These are phyloP conservation scores for Sporothrix euskadiensis DNA, from an alignment of 2,329 filamentous ascomycete species.

Conservation along the genomic window DNA sequence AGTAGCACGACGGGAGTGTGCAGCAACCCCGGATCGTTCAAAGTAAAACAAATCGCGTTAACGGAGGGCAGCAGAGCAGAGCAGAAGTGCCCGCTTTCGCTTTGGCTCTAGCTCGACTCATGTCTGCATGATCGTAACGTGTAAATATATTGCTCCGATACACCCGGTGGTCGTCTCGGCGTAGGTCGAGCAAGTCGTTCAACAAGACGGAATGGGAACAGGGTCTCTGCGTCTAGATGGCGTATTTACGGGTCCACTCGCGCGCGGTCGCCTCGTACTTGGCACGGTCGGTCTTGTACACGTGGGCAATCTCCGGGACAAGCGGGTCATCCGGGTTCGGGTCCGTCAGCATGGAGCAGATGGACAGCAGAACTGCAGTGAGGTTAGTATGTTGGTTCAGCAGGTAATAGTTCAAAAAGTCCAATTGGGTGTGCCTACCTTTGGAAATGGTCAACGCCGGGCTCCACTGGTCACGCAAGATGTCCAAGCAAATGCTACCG, in stretches of 20 bases:
- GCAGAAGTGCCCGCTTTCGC: not conserved
- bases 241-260: constrained; percentile 99
- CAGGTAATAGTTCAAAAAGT: no score
- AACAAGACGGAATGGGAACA: not conserved
- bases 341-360: constrained; percentile 99
- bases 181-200: not conserved
- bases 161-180: not conserved
- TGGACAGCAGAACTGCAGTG: constrained; percentile 81
- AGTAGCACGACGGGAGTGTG: not conserved
- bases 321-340: constrained; percentile 98
- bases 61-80: not conserved
- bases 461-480: constrained; percentile 98
- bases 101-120: not conserved
- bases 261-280: constrained; percentile 94
- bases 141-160: not conserved
- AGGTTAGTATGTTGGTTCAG: not conserved
- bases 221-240: constrained; percentile 61
- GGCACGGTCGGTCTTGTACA: constrained; percentile 98
- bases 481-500: constrained; percentile 98
- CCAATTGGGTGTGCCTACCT: constrained; percentile 57
- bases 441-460: constrained; percentile 98
- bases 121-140: not conserved
- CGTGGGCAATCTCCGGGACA: constrained; percentile 97
- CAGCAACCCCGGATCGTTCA: not conserved
- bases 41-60: not conserved